These are phyloP conservation scores for Acer negundo DNA, from an alignment of 345 rosid species.

Conservation along the genomic window DNA sequence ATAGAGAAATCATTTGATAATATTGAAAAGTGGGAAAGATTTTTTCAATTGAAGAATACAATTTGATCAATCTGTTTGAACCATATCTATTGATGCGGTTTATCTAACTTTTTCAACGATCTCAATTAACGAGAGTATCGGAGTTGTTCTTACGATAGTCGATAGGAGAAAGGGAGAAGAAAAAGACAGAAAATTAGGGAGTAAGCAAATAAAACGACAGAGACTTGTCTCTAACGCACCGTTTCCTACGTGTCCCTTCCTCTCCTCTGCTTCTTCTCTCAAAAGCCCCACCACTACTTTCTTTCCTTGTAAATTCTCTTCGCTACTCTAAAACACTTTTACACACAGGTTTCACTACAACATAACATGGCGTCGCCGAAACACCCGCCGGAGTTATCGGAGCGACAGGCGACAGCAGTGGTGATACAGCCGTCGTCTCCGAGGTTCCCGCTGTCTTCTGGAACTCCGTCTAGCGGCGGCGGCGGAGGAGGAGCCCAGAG, in stretches of 20 bases:
- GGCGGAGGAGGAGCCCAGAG: constrained; percentile 39
- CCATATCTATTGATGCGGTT: too few relatives aligned
- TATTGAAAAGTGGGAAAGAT: too few relatives aligned
- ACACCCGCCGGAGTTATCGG: constrained; percentile 31
- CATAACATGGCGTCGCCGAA: constrained; percentile 40
- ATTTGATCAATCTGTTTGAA: too few relatives aligned
- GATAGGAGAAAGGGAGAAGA: background rate
- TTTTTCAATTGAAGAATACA: too few relatives aligned
- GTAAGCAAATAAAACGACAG: too few relatives aligned
- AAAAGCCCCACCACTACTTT: background rate
- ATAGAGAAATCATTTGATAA: too few relatives aligned
- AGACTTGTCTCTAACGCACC: background rate
- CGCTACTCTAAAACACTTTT: too few relatives aligned
- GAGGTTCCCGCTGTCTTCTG: constrained; percentile 37
- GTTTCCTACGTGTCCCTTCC: background rate
- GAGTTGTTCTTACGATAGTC: too few relatives aligned
- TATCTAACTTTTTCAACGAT: too few relatives aligned
- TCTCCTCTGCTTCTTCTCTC: constrained; percentile 17
- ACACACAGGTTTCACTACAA: too few relatives aligned
- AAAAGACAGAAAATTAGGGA: background rate
- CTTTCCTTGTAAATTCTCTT: background rate
- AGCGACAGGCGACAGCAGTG: constrained; percentile 41
- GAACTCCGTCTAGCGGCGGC: constrained; percentile 42
- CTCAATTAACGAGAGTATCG: too few relatives aligned
- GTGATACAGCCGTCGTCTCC: constrained; percentile 73